Evolutionary conservation across 2,329 filamentous ascomycete species (phyloP).

Genomic region (Neonectria hederae): DNA sequence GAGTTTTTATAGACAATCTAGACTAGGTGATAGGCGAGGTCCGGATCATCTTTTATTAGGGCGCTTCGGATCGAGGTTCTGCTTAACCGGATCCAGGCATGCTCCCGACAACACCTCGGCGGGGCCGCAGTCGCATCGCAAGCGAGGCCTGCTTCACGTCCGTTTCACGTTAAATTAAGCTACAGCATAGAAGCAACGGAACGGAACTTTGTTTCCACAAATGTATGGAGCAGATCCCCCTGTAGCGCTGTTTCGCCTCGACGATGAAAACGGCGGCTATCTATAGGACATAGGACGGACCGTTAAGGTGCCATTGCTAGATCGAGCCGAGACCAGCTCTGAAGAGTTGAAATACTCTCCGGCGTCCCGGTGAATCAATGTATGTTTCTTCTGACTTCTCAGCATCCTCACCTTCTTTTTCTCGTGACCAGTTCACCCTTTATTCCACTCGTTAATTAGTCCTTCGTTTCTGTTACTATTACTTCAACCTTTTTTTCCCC

Average conservation of each 20-base stretch:
- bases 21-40: too few relatives aligned
- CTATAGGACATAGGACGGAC: neutral
- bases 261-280: neutral
- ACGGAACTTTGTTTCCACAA: neutral
- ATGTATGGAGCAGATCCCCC: neutral
- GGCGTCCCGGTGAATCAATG: too few relatives aligned
- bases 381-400: neutral
- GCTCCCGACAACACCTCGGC: neutral
- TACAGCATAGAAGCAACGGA: neutral
- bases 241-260: neutral
- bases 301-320: neutral
- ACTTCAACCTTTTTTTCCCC: neutral
- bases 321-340: neutral
- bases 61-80: neutral
- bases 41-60: too few relatives aligned
- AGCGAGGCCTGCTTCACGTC: neutral
- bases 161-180: neutral
- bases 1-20: too few relatives aligned
- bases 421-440: neutral
- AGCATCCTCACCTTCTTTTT: neutral
- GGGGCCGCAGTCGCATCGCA: neutral
- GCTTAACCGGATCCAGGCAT: neutral
- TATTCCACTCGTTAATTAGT: neutral
- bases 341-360: neutral
- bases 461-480: neutral